A percentile compares a stretch with the other conserved stretches of the same genome.
Conservation (phyloP, 495 filamentous ascomycete species). For the Talaromyces stipitatus region DNA sequence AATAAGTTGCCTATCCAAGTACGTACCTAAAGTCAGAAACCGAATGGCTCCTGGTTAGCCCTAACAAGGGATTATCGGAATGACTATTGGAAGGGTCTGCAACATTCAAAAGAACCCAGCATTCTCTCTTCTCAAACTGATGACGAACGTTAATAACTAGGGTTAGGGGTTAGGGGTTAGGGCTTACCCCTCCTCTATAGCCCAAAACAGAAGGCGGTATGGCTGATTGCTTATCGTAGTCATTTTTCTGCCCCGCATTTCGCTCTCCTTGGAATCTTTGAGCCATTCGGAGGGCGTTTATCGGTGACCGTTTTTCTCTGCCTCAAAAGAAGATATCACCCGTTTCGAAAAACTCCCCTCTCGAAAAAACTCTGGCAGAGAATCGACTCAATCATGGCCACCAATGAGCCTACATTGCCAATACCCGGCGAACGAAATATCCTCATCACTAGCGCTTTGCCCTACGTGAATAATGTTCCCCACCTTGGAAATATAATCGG, state of each 20-base stretch:
- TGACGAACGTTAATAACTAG: too few species aligned
- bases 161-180: background rate
- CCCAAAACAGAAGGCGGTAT: background rate
- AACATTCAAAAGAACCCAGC: too few species aligned
- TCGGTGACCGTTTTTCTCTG: background rate
- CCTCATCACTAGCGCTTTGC: slow-evolving; percentile 57
- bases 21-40: too few species aligned
- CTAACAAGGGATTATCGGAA: too few species aligned
- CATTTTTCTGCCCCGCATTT: slow-evolving; percentile 1
- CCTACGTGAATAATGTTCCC: slow-evolving; percentile 95
- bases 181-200: background rate
- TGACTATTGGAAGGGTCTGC: too few species aligned
- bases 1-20: too few species aligned
- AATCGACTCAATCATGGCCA: background rate
- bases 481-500: slow-evolving; percentile 93
- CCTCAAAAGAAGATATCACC: background rate
- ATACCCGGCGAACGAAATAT: slow-evolving; percentile 18
- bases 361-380: background rate
- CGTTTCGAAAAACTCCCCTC: background rate
- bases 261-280: background rate
- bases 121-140: background rate
- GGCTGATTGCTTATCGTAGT: background rate
- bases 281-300: background rate
- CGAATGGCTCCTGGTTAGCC: too few species aligned
- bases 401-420: slow-evolving; percentile 14